Evolutionary conservation across 2,329 filamentous ascomycete species (phyloP).

Genomic region (Ophiostoma angusticollis): DNA sequence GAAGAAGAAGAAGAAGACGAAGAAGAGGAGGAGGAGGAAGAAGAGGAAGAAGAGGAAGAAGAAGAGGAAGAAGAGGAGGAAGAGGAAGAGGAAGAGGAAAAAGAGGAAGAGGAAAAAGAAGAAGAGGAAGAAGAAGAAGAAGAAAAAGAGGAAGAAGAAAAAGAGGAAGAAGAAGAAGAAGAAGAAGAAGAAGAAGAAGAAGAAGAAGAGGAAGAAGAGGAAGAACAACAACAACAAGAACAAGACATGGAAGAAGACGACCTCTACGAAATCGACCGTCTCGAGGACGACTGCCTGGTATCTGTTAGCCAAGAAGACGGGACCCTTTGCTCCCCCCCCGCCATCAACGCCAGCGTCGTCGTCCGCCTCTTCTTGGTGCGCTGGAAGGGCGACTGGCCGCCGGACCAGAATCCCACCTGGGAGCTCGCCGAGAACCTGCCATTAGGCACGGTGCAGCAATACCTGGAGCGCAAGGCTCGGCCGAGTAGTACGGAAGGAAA

Average conservation of each 20-base stretch:
- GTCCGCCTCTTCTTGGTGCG: slow-evolving; percentile 38
- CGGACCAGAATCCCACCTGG: slow-evolving; percentile 44
- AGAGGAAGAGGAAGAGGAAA: neutral
- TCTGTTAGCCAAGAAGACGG: slow-evolving; percentile 27
- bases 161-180: slow-evolving; percentile 2
- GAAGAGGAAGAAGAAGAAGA: neutral
- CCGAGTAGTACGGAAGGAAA: too few relatives aligned
- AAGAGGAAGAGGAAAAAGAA: neutral
- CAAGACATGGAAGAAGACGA: slow-evolving; percentile 16
- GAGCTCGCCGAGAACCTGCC: slow-evolving; percentile 42
- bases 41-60: neutral
- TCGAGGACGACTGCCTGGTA: slow-evolving; percentile 28
- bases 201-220: slow-evolving; percentile 16
- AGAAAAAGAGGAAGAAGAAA: too few relatives aligned
- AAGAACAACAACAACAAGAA: slow-evolving; percentile 10
- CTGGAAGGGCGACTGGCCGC: slow-evolving; percentile 45
- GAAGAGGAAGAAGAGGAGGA: neutral
- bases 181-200: slow-evolving; percentile 10
- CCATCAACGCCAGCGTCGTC: slow-evolving; percentile 19
- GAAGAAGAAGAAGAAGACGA: neutral
- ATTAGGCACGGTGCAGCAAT: slow-evolving; percentile 27
- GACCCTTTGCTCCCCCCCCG: too few relatives aligned
- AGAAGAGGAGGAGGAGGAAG: neutral
- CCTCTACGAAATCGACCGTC: slow-evolving; percentile 14
- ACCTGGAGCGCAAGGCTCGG: slow-evolving; percentile 19